A percentile compares a stretch with the other conserved stretches of the same genome.
phyloP scores from a whole-genome alignment of 2,329 filamentous ascomycete genomes.

The Nemania abortiva region DNA sequence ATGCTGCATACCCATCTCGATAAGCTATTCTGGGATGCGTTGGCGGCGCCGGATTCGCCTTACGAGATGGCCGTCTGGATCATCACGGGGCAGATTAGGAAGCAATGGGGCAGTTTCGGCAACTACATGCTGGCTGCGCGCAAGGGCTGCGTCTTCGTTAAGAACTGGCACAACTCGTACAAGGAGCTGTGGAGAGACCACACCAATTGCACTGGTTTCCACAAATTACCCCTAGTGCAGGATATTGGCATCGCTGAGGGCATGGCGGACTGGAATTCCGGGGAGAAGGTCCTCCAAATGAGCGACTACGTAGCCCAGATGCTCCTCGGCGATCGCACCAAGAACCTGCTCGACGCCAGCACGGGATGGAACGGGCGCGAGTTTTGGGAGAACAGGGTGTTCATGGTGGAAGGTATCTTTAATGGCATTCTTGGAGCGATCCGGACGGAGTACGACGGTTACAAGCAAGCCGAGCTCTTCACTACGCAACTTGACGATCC shows the following conservation, averaged over 20 bases:
- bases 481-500: constrained; percentile 51
- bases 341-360: constrained; percentile 49
- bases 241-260: constrained; percentile 52
- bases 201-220: constrained; percentile 52
- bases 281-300: constrained; percentile 47
- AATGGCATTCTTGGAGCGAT: constrained; percentile 48
- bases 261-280: constrained; percentile 43
- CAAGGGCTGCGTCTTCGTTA: constrained; percentile 58
- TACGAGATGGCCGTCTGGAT: constrained; percentile 53
- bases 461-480: constrained; percentile 50
- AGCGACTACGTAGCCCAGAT: constrained; percentile 56
- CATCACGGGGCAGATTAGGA: constrained; percentile 52
- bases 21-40: constrained; percentile 51
- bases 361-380: constrained; percentile 52
- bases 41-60: constrained; percentile 44
- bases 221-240: constrained; percentile 46
- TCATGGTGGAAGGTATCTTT: constrained; percentile 48
- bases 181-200: constrained; percentile 53
- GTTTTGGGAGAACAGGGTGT: constrained; percentile 51
- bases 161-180: constrained; percentile 57
- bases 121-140: constrained; percentile 59
- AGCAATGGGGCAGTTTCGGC: constrained; percentile 52
- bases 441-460: constrained; percentile 47
- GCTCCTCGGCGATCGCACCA: constrained; percentile 52
- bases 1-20: constrained; percentile 53